Evolutionary conservation across 805 yeast species (phyloP).

Genomic region (Candida koratica): DNA sequence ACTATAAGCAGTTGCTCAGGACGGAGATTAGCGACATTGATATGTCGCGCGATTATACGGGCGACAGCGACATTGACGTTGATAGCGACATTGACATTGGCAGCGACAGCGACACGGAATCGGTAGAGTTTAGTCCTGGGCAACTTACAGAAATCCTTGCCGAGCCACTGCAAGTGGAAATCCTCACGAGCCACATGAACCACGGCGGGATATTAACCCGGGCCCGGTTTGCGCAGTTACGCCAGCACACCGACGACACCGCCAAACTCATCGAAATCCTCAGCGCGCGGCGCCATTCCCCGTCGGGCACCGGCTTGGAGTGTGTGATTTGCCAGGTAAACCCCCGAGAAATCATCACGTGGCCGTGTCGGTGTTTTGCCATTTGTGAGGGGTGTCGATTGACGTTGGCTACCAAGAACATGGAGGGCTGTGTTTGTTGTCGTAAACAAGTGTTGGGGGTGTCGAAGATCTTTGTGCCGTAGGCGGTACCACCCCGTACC

Average conservation of each 20-base stretch:
- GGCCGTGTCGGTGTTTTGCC: slow-evolving; percentile 93
- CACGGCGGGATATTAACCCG: slow-evolving; percentile 29
- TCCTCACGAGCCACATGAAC: slow-evolving; percentile 28
- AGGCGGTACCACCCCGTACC: too few species aligned
- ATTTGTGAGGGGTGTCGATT: slow-evolving; percentile 81
- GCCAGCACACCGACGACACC: slow-evolving; percentile 15
- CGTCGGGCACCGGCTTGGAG: slow-evolving; percentile 30
- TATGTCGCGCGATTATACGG: slow-evolving; percentile 23
- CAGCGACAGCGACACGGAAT: slow-evolving; percentile 12
- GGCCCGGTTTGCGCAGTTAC: slow-evolving; percentile 21
- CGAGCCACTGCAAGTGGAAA: slow-evolving; percentile 13
- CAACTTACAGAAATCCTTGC: slow-evolving; percentile 24
- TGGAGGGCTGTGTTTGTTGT: slow-evolving; percentile 82
- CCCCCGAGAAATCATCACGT: slow-evolving; percentile 70
- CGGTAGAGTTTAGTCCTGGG: slow-evolving; percentile 23
- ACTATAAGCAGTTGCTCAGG: slow-evolving; percentile 24
- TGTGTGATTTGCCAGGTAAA: slow-evolving; percentile 83
- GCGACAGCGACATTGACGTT: slow-evolving; percentile 15
- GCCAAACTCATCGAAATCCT: slow-evolving; percentile 22
- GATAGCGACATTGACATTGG: too few species aligned
- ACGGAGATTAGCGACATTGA: slow-evolving; percentile 37
- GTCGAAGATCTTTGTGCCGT: slow-evolving; percentile 58
- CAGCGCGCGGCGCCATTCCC: too few species aligned
- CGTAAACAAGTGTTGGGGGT: slow-evolving; percentile 68
- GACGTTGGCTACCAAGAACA: slow-evolving; percentile 66